Base-by-base conservation (phyloP, 768 basidiomycete species). In the Krasilnikovozyma curviuscula region DNA sequence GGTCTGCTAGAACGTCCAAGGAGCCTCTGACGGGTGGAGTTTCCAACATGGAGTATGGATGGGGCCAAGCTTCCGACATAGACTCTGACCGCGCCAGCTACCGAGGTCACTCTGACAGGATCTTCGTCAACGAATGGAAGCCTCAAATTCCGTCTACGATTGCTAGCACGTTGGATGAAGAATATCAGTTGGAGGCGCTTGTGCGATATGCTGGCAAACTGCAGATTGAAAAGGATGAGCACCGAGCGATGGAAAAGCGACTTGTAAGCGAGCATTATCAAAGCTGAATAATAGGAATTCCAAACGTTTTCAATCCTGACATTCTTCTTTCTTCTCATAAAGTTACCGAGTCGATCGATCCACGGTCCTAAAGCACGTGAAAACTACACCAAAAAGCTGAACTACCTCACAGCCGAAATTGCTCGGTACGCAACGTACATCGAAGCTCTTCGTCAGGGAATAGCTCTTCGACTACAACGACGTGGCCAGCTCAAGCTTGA, bases 21-120 rank as follows among this genome's bases (percentile, higher is more conserved):
- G 89, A 95, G 61, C 93, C 93, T 1, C 72, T 98, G 3, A 73
- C 82, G 2, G 93, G 93, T 5, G 93, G 93, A 21, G 89, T 98
- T 7, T 88, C 85, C 41, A 98, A 97, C 67, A 91, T 97, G 83
- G 93, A 98, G 64, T 93, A 97, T 60, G 93, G 93, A 8, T 98
- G 93, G 93, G 50, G 50, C 6, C 32, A 34, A 30, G 45, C 45
- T 2, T 13, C 32, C 28, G 34, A 41, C 32, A 40, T 29, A 6
- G 50, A 42, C 9, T 23, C 23, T 14, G 25, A 18, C n/a, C 37
- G 40, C 4, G 28, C 32, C 3, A 44, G 28, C 55, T 57, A 18
- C 42, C 52, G 18, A 52, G 53, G 24, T 31, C 38, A 45, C 28
- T 21, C 38, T 9, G 21, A 16, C 16, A 71, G 79, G 57, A 74